These are phyloP conservation scores for Xylaria acuta DNA, from an alignment of 495 filamentous ascomycete genomes.

Conservation along the genomic window DNA sequence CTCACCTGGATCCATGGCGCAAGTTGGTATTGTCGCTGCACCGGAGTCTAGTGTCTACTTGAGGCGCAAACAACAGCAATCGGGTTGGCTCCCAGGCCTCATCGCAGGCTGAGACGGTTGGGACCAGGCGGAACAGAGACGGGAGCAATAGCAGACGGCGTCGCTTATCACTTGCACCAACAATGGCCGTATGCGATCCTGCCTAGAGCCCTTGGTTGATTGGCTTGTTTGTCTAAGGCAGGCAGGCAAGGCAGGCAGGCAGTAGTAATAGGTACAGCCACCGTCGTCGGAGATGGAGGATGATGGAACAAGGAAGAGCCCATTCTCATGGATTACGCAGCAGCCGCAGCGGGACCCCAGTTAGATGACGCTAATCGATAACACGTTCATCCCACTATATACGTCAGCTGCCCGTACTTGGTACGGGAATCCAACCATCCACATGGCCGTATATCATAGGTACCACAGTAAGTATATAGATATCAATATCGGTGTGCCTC, in stretches of 20 bases:
- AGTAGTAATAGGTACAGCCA: neutral
- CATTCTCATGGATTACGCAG: slow-evolving; percentile 18
- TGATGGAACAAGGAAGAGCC: slow-evolving; percentile 22
- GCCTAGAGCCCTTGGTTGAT: neutral
- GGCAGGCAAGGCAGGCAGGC: neutral
- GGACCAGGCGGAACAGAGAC: neutral
- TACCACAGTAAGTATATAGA: no score
- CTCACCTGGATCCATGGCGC: slow-evolving; percentile 39
- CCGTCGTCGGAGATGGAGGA: slow-evolving; percentile 21
- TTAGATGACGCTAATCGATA: slow-evolving; percentile 24
- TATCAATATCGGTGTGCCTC: no score
- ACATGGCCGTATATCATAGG: neutral
- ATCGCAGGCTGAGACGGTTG: slow-evolving; percentile 10
- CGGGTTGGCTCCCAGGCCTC: slow-evolving; percentile 8
- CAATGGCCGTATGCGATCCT: neutral
- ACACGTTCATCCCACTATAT: neutral
- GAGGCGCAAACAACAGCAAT: slow-evolving; percentile 7
- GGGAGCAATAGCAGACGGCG: neutral
- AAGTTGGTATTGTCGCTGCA: neutral
- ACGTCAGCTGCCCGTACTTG: neutral
- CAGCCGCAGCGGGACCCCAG: slow-evolving; percentile 6
- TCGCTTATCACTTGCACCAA: neutral
- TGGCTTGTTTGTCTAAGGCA: neutral
- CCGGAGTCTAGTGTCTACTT: neutral
- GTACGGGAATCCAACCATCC: neutral